phyloP scores from a whole-genome alignment of 2,329 filamentous ascomycete genomes.

The Cadophora malorum region DNA sequence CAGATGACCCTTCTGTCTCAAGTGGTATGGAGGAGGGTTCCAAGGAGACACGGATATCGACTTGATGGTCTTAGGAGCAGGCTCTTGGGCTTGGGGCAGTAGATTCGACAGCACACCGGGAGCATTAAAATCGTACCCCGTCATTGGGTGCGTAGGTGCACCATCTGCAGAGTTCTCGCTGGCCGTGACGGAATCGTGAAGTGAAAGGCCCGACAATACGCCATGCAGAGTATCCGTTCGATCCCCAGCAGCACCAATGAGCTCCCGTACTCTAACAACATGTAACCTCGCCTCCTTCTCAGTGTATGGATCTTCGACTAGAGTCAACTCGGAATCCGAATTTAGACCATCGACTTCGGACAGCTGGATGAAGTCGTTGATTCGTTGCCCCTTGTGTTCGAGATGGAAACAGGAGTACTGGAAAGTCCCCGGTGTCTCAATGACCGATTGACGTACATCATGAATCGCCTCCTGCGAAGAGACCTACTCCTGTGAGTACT shows the following conservation, averaged over 20 bases:
- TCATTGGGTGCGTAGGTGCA: constrained; percentile 59
- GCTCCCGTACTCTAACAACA: constrained; percentile 85
- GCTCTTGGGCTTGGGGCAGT: constrained; percentile 69
- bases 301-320: constrained; percentile 95
- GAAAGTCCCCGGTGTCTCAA: constrained; percentile 90
- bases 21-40: constrained; percentile 94
- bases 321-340: constrained; percentile 75
- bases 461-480: constrained; percentile 95
- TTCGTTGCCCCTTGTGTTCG: constrained; percentile 83
- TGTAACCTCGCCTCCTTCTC: constrained; percentile 98
- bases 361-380: constrained; percentile 95
- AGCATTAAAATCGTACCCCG: constrained; percentile 79
- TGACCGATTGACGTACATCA: constrained; percentile 94
- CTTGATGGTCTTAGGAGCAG: constrained; percentile 89
- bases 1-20: constrained; percentile 89
- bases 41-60: constrained; percentile 86
- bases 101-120: constrained; percentile 72
- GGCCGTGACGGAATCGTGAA: constrained; percentile 76
- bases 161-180: constrained; percentile 47
- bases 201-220: constrained; percentile 80
- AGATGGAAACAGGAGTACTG: constrained; percentile 99
- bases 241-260: constrained; percentile 91
- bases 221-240: constrained; percentile 87
- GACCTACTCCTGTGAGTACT: constrained; percentile 61
- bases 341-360: constrained; percentile 85